Conservation (phyloP, 768 basidiomycete species). For the Rhodotorula sphaerocarpa region DNA sequence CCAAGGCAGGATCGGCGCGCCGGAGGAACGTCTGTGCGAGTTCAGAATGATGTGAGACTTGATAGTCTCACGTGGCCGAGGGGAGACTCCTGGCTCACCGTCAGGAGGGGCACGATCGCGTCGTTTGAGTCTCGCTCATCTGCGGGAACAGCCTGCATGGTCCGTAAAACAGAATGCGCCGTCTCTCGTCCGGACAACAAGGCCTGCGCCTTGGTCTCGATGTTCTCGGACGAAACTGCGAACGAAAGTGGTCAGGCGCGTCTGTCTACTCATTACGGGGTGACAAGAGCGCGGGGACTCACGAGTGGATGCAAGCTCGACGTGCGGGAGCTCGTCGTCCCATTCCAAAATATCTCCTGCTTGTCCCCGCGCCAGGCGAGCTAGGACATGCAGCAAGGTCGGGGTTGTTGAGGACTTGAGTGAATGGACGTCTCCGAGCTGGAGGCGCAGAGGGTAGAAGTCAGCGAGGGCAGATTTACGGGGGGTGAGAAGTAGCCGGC, state of each 20-base stretch:
- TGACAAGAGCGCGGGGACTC: constrained; percentile 30
- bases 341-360: constrained; percentile 61
- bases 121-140: constrained; percentile 56
- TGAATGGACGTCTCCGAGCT: constrained; percentile 65
- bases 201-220: constrained; percentile 56
- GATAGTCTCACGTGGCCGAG: too few relatives aligned
- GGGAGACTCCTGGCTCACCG: too few relatives aligned
- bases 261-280: background rate
- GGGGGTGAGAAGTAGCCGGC: background rate
- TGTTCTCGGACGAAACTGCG: constrained; percentile 64
- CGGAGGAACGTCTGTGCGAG: constrained; percentile 50
- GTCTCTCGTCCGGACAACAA: constrained; percentile 55
- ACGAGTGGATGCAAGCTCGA: constrained; percentile 79
- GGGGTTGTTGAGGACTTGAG: constrained; percentile 60
- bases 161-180: constrained; percentile 43
- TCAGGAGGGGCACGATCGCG: too few relatives aligned
- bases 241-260: background rate
- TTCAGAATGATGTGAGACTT: too few relatives aligned
- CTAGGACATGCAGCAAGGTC: constrained; percentile 85
- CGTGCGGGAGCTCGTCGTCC: constrained; percentile 67
- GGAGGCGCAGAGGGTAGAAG: background rate
- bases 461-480: background rate
- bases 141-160: too few relatives aligned
- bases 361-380: constrained; percentile 59
- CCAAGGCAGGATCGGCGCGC: constrained; percentile 52